phyloP scores from a whole-genome alignment of 2,329 filamentous ascomycete species.

The Claviceps purpurea region DNA sequence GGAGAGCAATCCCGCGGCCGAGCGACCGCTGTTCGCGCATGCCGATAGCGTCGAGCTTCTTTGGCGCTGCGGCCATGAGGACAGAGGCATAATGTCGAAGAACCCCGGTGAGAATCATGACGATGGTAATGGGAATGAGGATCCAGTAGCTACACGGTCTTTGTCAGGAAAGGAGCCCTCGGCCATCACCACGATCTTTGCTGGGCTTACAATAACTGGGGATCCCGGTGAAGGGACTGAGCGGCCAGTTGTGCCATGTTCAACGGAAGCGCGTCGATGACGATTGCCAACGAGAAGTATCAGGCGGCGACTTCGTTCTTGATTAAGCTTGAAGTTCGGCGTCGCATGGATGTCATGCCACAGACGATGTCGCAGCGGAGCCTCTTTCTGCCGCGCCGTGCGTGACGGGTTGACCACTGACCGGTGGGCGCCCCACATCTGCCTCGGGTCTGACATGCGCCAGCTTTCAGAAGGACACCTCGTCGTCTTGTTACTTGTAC shows the following conservation, averaged over 20 bases:
- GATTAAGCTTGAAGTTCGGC: neutral
- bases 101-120: slow-evolving; percentile 94
- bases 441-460: neutral
- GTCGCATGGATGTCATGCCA: neutral
- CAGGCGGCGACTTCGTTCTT: neutral
- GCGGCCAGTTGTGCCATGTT: slow-evolving; percentile 72
- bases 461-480: slow-evolving; percentile 2
- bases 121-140: slow-evolving; percentile 87
- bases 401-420: neutral
- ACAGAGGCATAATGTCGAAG: slow-evolving; percentile 92
- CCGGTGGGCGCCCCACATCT: slow-evolving; percentile 1
- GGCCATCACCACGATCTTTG: neutral
- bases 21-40: slow-evolving; percentile 81
- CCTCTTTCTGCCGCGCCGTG: neutral
- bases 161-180: neutral
- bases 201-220: slow-evolving; percentile 75
- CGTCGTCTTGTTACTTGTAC: neutral
- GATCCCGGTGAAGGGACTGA: slow-evolving; percentile 97
- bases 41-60: slow-evolving; percentile 60
- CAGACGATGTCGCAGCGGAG: neutral
- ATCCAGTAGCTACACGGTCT: slow-evolving; percentile 76
- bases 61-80: slow-evolving; percentile 75
- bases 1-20: slow-evolving; percentile 70
- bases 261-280: slow-evolving; percentile 4
- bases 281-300: neutral